Evolutionary conservation across 257 asterid species (phyloP).

Genomic region (Nicotiana knightiana): DNA sequence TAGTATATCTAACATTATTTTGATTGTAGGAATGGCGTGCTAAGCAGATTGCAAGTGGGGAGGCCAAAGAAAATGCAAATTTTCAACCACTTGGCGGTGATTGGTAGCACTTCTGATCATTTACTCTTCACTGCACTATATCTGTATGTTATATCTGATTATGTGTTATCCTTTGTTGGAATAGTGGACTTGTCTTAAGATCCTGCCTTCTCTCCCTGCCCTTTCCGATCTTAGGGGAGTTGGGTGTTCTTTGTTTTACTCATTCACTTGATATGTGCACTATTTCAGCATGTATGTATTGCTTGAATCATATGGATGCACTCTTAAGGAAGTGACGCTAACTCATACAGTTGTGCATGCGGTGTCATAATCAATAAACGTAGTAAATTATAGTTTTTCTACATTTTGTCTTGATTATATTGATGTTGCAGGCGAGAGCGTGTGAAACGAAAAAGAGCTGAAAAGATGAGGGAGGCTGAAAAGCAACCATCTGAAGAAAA

Average conservation of each 20-base stretch:
- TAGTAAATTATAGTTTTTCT: neutral
- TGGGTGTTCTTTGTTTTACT: neutral
- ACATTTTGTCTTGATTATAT: constrained; percentile 11
- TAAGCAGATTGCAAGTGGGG: constrained; percentile 85
- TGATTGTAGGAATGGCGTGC: constrained; percentile 81
- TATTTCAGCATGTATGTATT: neutral
- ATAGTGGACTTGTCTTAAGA: neutral
- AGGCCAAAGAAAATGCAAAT: constrained; percentile 86
- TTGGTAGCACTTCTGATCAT: constrained; percentile 44
- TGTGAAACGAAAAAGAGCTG: constrained; percentile 77
- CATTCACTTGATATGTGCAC: neutral
- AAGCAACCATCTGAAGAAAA: constrained; percentile 35
- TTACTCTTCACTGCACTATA: neutral
- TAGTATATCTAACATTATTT: constrained; percentile 1
- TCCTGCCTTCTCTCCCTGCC: neutral
- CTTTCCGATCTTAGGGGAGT: neutral
- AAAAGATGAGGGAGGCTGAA: constrained; percentile 43
- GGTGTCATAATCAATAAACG: neutral
- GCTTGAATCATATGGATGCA: constrained; percentile 4
- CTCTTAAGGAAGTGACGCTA: neutral
- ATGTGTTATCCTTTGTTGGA: neutral
- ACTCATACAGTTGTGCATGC: constrained; percentile 1
- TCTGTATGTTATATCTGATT: neutral
- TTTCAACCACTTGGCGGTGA: constrained; percentile 98
- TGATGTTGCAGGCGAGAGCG: constrained; percentile 79